Evolutionary conservation across 164 flowering plant species (phyloP), one percentile per base, ranked within the genome.

Genomic region (Dillenia turbinata): DNA sequence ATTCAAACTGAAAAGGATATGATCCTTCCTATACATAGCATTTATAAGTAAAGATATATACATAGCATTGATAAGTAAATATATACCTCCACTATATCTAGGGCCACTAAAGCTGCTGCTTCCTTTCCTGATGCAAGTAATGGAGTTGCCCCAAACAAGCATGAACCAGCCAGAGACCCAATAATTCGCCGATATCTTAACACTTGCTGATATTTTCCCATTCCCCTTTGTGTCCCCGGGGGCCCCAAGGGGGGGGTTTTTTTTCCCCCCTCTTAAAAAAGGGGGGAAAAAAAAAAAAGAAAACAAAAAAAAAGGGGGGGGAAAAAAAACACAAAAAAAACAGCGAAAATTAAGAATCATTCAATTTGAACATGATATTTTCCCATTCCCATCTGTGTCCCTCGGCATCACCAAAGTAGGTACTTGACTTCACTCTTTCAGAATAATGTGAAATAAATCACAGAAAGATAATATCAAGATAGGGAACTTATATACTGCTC

Each of bases 61-160:
- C 19, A 56, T n/a, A n/a, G n/a, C 13, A 16, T 19, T 43, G 5
- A 26, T 26, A 26, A 26, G 33, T 26, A 2, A n/a, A n/a, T n/a
- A n/a, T n/a, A 26, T 77, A 93, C 98, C 96, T 88, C 92, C 59
- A 90, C 60, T 63, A 90, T 78, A 68, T 83, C 84, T 52, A 93
- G 71, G 49, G 92, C 88, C 56, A 85, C 78, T 75, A 90, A 73
- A 78, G 89, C 81, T 33, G 76, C 65, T 47, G 75, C 72, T 65
- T 87, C 90, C 40, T 81, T 76, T 57, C 47, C 56, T 47, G 98
- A 87, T 71, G 89, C 85, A 65, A 93, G 78, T 11, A 90, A 68
- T 22, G 98, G 97, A 26, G 82, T 80, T 54, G 85, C 85, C 71
- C 91, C 82, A 44, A 68, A 67, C 55, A 93, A 71, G 65, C 96